A percentile compares a stretch with the other conserved stretches of the same genome.
Conservation (phyloP, 352 stramenopile species). For the Globisporangium cylindrosporum region DNA sequence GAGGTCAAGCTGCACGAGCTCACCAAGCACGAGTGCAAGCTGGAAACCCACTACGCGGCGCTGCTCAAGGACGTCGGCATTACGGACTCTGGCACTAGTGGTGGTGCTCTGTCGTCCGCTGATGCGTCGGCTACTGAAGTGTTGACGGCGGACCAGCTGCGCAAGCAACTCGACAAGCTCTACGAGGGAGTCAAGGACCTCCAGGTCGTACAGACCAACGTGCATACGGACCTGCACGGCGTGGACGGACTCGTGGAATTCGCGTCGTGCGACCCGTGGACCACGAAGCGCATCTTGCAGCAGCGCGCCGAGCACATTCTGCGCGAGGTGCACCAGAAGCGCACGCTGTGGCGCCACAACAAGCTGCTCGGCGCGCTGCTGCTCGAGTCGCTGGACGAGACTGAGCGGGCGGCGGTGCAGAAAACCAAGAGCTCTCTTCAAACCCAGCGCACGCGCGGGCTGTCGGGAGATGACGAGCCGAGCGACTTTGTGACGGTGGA, state of each 20-base stretch:
- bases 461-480: constrained; percentile 9
- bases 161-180: constrained; percentile 29
- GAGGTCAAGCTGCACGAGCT: constrained; percentile 51
- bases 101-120: not conserved
- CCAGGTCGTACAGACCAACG: constrained; percentile 37
- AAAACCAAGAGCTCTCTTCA: constrained; percentile 18
- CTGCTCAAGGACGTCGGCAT: constrained; percentile 22
- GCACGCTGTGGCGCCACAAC: constrained; percentile 50
- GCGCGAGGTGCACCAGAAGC: constrained; percentile 34
- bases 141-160: constrained; percentile 1
- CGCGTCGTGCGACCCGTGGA: constrained; percentile 29
- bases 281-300: constrained; percentile 23
- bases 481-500: constrained; percentile 15
- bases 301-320: constrained; percentile 29
- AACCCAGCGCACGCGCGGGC: too few relatives aligned
- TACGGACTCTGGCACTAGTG: not conserved
- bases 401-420: constrained; percentile 19
- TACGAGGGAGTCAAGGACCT: constrained; percentile 43
- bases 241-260: constrained; percentile 38
- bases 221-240: constrained; percentile 33
- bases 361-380: constrained; percentile 45
- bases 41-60: constrained; percentile 33
- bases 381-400: constrained; percentile 35
- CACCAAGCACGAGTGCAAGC: constrained; percentile 39
- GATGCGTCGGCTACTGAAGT: not conserved